Evolutionary conservation across 352 stramenopile species (phyloP).

Genomic region (Phytophthora cryptogea): DNA sequence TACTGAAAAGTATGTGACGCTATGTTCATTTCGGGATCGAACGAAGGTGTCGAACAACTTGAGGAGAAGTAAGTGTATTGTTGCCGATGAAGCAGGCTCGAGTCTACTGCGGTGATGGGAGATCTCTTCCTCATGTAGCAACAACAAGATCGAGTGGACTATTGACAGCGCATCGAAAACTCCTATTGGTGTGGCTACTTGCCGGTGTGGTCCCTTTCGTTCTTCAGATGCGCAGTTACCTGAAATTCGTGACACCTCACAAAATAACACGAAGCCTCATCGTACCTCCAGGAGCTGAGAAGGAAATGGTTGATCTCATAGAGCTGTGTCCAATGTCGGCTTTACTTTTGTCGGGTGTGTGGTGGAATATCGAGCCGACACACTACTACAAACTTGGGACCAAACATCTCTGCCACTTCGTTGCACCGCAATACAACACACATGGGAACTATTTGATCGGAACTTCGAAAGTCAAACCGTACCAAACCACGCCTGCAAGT

Average conservation of each 20-base stretch:
- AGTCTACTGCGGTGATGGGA: slow-evolving; percentile 5
- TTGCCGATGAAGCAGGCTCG: slow-evolving; percentile 6
- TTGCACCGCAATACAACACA: slow-evolving; percentile 22
- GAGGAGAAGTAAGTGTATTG: neutral
- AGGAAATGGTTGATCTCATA: slow-evolving; percentile 5
- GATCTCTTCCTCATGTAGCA: slow-evolving; percentile 6
- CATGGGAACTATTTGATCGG: slow-evolving; percentile 18
- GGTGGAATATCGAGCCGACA: slow-evolving; percentile 21
- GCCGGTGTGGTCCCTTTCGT: slow-evolving; percentile 18
- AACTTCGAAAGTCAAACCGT: neutral
- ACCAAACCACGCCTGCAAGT: slow-evolving; percentile 10
- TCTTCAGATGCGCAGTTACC: slow-evolving; percentile 20
- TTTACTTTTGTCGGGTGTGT: slow-evolving; percentile 14
- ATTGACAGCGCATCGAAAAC: slow-evolving; percentile 8
- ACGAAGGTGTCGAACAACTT: neutral
- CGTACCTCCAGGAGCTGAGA: neutral
- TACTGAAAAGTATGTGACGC: neutral
- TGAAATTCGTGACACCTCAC: slow-evolving; percentile 28
- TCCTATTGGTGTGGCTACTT: slow-evolving; percentile 16
- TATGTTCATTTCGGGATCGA: slow-evolving; percentile 4
- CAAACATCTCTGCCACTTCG: slow-evolving; percentile 23
- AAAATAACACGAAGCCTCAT: slow-evolving; percentile 27
- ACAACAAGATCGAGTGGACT: neutral
- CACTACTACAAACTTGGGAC: slow-evolving; percentile 17
- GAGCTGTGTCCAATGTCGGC: slow-evolving; percentile 13